These are phyloP conservation scores for Aspergillus alliaceus DNA, from an alignment of 2,329 filamentous ascomycete genomes.

Conservation along the genomic window DNA sequence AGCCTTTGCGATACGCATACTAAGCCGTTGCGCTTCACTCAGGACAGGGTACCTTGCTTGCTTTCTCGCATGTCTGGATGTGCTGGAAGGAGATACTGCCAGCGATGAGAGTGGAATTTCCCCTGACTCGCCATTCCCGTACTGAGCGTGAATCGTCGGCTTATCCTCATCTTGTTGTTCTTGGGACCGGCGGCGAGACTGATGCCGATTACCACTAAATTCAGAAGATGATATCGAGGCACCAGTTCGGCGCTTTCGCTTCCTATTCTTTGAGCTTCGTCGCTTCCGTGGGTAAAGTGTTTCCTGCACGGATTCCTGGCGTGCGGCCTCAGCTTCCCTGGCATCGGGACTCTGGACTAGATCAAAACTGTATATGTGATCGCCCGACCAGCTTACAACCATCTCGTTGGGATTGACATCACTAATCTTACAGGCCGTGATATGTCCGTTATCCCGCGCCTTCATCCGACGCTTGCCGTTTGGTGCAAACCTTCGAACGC, in stretches of 20 bases:
- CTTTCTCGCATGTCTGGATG: slow-evolving; percentile 34
- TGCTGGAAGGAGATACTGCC: slow-evolving; percentile 22
- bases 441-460: slow-evolving; percentile 59
- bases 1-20: slow-evolving; percentile 57
- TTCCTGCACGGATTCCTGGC: slow-evolving; percentile 24
- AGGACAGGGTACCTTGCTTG: slow-evolving; percentile 48
- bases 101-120: slow-evolving; percentile 52
- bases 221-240: slow-evolving; percentile 45
- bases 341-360: slow-evolving; percentile 60
- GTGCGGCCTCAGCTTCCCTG: slow-evolving; percentile 39
- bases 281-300: slow-evolving; percentile 29
- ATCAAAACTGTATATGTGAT: slow-evolving; percentile 67
- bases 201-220: slow-evolving; percentile 46
- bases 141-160: slow-evolving; percentile 57
- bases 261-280: slow-evolving; percentile 45
- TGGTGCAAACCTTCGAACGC: slow-evolving; percentile 66
- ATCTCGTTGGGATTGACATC: slow-evolving; percentile 68
- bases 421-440: slow-evolving; percentile 70
- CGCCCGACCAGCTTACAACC: slow-evolving; percentile 67
- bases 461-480: slow-evolving; percentile 53
- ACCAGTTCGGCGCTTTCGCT: slow-evolving; percentile 58
- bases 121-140: slow-evolving; percentile 61
- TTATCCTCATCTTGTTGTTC: slow-evolving; percentile 40
- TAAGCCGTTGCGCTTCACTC: slow-evolving; percentile 52
- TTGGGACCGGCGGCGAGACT: slow-evolving; percentile 50